phyloP scores from a whole-genome alignment of 805 yeast genomes.

The Alloascoidea hylecoeti region DNA sequence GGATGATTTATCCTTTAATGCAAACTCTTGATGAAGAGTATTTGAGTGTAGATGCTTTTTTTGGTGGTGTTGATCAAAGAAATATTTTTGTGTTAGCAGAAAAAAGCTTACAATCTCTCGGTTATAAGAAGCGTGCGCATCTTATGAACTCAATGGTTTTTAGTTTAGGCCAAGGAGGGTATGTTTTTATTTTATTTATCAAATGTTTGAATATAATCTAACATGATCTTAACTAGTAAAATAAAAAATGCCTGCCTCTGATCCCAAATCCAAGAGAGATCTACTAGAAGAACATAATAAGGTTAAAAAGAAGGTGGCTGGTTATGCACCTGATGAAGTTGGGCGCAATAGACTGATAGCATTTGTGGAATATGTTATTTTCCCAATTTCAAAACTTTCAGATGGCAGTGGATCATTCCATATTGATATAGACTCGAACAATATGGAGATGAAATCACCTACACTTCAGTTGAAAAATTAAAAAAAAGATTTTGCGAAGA shows the following conservation, averaged over 20 bases:
- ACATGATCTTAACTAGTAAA: conserved; percentile 29
- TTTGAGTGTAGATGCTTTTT: conserved; percentile 82
- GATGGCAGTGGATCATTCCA: conserved; percentile 41
- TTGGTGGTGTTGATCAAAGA: conserved; percentile 98
- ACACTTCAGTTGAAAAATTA: conserved; percentile 51
- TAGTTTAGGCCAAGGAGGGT: conserved; percentile 87
- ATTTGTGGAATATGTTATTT: conserved; percentile 70
- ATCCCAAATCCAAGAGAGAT: conserved; percentile 95
- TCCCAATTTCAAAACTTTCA: conserved; percentile 68
- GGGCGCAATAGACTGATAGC: conserved; percentile 86
- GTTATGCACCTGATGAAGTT: conserved; percentile 89
- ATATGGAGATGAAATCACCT: conserved; percentile 87
- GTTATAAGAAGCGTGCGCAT: conserved; percentile 96
- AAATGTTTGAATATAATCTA: background rate
- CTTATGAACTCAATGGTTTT: conserved; percentile 99
- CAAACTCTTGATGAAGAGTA: conserved; percentile 95
- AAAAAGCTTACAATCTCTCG: conserved; percentile 73
- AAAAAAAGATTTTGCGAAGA: conserved; percentile 56
- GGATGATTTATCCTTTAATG: conserved; percentile 95
- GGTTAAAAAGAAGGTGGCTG: conserved; percentile 80
- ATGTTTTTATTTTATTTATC: background rate
- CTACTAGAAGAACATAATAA: conserved; percentile 76
- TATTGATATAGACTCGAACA: conserved; percentile 89
- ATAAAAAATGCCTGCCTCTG: conserved; percentile 98
- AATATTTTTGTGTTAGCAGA: conserved; percentile 95